Evolutionary conservation across 2,329 filamentous ascomycete species (phyloP).

Genomic region (Biscogniauxia sp.): DNA sequence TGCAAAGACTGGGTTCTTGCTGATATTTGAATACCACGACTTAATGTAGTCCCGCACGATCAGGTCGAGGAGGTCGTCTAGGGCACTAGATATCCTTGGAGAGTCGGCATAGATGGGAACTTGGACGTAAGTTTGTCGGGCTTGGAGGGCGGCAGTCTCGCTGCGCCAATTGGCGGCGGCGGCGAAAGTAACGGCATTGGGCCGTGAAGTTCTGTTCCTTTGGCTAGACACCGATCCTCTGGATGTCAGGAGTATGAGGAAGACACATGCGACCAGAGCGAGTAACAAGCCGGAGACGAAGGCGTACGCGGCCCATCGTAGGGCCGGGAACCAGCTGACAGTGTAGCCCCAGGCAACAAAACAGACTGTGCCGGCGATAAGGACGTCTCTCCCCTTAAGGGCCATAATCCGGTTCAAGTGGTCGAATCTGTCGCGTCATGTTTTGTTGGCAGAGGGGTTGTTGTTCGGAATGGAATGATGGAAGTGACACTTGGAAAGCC

Average conservation of each 20-base stretch:
- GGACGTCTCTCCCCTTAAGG: constrained; percentile 71
- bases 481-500: not conserved
- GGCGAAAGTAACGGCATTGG: constrained; percentile 57
- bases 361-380: constrained; percentile 63
- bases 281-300: constrained; percentile 68
- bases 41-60: constrained; percentile 81
- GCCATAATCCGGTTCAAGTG: constrained; percentile 52
- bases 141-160: constrained; percentile 66
- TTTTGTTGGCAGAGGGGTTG: constrained; percentile 19
- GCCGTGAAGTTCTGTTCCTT: constrained; percentile 39
- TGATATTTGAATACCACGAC: constrained; percentile 88
- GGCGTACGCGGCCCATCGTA: constrained; percentile 84
- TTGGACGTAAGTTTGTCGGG: constrained; percentile 64
- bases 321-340: constrained; percentile 75
- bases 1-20: constrained; percentile 72
- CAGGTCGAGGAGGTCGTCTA: constrained; percentile 76
- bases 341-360: constrained; percentile 88
- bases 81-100: constrained; percentile 71
- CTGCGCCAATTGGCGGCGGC: constrained; percentile 62
- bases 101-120: constrained; percentile 73
- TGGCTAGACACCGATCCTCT: constrained; percentile 45
- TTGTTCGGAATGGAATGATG: constrained; percentile 11
- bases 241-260: constrained; percentile 61
- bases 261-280: constrained; percentile 53
- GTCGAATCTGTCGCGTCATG: constrained; percentile 36